Conservation (phyloP, 129 eudicot genomes). For the Cynara cardunculus region DNA sequence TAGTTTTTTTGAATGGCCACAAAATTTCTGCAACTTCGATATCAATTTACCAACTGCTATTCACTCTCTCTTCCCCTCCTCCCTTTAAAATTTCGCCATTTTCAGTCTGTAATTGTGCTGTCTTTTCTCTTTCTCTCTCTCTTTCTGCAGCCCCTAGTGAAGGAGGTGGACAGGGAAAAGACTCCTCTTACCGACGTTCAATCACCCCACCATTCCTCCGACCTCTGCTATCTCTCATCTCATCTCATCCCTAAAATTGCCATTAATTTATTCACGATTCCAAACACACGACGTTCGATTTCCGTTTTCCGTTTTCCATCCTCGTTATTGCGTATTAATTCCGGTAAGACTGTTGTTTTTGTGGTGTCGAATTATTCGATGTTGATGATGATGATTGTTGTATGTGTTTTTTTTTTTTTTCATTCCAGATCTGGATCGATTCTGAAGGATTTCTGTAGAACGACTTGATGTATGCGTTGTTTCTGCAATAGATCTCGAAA, state of each 20-base stretch:
- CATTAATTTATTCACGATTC: background rate
- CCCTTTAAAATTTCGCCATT: slow-evolving; percentile 22
- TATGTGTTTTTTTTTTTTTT: background rate
- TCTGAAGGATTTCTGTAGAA: background rate
- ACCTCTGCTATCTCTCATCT: too few species aligned
- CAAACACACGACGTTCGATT: slow-evolving; percentile 1
- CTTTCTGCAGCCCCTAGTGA: slow-evolving; percentile 21
- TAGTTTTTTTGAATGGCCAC: slow-evolving; percentile 15
- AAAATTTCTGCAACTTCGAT: slow-evolving; percentile 22
- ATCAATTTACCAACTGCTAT: slow-evolving; percentile 13
- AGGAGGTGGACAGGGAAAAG: slow-evolving; percentile 31
- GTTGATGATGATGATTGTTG: background rate
- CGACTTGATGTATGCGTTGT: background rate
- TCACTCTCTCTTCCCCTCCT: slow-evolving; percentile 2
- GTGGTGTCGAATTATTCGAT: background rate
- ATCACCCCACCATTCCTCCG: too few species aligned
- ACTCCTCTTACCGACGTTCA: slow-evolving; percentile 12
- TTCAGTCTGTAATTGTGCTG: slow-evolving; percentile 27
- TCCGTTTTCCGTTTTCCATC: background rate
- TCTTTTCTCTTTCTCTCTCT: slow-evolving; percentile 33
- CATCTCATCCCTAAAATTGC: background rate
- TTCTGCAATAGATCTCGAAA: background rate
- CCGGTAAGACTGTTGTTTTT: slow-evolving; percentile 12
- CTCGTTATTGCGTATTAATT: background rate
- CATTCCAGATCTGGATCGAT: slow-evolving; percentile 34